Evolutionary conservation across 2,329 filamentous ascomycete species (phyloP).

Genomic region (Nemania bipapillata): DNA sequence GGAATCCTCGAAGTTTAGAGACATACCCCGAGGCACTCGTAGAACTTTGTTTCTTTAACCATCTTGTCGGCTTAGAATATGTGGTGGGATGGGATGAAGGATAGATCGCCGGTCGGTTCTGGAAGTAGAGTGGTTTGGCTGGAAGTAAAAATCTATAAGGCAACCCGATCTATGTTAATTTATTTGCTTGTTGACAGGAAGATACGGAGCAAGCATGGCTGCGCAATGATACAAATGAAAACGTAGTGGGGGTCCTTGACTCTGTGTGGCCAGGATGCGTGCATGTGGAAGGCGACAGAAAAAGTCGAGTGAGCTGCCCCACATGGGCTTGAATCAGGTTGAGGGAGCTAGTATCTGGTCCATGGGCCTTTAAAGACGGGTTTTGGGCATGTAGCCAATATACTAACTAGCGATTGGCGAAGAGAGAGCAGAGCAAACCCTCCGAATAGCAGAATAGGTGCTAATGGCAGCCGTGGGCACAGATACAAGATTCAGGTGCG

Average conservation of each 20-base stretch:
- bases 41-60: constrained; percentile 82
- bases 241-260: constrained; percentile 22
- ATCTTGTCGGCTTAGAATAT: constrained; percentile 60
- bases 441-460: background rate
- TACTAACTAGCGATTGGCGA: constrained; percentile 3
- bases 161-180: constrained; percentile 7
- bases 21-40: constrained; percentile 81
- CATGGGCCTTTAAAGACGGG: constrained; percentile 15
- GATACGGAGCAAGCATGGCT: constrained; percentile 4
- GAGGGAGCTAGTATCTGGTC: constrained; percentile 23
- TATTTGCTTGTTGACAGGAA: background rate
- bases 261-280: constrained; percentile 15
- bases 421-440: background rate
- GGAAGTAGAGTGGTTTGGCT: background rate
- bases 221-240: constrained; percentile 11
- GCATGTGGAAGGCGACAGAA: constrained; percentile 38
- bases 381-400: background rate
- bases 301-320: constrained; percentile 42
- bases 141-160: constrained; percentile 8
- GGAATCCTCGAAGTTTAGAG: background rate
- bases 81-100: background rate
- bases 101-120: constrained; percentile 1
- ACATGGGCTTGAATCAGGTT: constrained; percentile 43
- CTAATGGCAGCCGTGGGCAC: background rate
- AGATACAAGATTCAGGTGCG: background rate